Percentiles rank a stretch among this genome's conserved stretches.
These are phyloP conservation scores for Dispira parvispora DNA, from an alignment of 192 early-diverging fungal species.

Conservation along the genomic window DNA sequence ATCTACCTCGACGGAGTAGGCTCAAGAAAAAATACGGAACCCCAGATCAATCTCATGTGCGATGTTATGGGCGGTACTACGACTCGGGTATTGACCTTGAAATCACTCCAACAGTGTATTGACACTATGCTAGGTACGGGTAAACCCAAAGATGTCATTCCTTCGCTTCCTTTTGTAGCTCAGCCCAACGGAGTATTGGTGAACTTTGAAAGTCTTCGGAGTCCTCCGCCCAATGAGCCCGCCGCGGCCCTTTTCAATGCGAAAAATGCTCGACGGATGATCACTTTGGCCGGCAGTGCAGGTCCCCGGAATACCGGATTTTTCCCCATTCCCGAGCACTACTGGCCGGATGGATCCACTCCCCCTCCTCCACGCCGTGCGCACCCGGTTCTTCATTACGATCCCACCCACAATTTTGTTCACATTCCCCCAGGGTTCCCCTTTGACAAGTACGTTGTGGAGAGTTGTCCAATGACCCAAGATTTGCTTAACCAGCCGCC, in stretches of 20 bases:
- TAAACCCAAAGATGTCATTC: conserved; percentile 21
- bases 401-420: conserved; percentile 31
- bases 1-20: conserved; percentile 38
- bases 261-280: not conserved
- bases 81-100: conserved; percentile 30
- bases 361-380: conserved; percentile 34
- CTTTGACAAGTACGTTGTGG: conserved; percentile 58
- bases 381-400: conserved; percentile 43
- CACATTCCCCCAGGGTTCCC: conserved; percentile 55
- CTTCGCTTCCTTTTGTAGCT: conserved; percentile 16
- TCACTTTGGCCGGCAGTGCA: conserved; percentile 1
- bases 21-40: conserved; percentile 27
- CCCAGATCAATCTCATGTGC: conserved; percentile 44
- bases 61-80: conserved; percentile 47
- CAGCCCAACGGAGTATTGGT: conserved; percentile 39
- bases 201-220: conserved; percentile 42
- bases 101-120: conserved; percentile 43
- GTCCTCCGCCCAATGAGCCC: conserved; percentile 14
- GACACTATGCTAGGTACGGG: conserved; percentile 33
- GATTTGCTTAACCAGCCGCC: conserved; percentile 45
- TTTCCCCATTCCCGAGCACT: conserved; percentile 63
- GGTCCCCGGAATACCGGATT: conserved; percentile 20
- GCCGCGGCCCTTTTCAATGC: not conserved
- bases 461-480: conserved; percentile 36
- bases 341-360: conserved; percentile 36